These are phyloP conservation scores for Lasiosphaeria hispida DNA, from an alignment of 495 filamentous ascomycete species.

Conservation along the genomic window DNA sequence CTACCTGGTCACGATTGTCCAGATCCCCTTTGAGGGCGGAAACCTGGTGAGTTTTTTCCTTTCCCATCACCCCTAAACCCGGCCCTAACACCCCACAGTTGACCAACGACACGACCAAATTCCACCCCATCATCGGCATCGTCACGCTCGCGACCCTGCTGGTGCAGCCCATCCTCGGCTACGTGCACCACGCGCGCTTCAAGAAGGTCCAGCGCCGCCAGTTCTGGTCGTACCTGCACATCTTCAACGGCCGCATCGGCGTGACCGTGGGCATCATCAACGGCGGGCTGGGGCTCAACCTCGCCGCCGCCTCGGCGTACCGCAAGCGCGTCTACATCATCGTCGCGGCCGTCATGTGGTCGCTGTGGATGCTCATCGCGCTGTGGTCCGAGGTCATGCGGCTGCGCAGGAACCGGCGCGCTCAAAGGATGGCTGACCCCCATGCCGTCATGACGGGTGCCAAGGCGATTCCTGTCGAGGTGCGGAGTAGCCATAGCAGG, in stretches of 20 bases:
- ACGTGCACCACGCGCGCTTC: slow-evolving; percentile 59
- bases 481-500: too few species aligned
- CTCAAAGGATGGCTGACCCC: too few species aligned
- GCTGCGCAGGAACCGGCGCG: slow-evolving; percentile 3
- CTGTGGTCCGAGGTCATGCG: slow-evolving; percentile 20
- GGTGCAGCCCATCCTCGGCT: slow-evolving; percentile 61
- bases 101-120: slow-evolving; percentile 24
- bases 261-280: slow-evolving; percentile 66
- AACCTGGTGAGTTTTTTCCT: slow-evolving; percentile 21
- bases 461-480: too few species aligned
- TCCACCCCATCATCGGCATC: slow-evolving; percentile 58
- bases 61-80: background rate
- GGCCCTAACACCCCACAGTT: slow-evolving; percentile 13
- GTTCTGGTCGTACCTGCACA: slow-evolving; percentile 54
- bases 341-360: slow-evolving; percentile 34
- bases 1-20: slow-evolving; percentile 37
- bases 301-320: slow-evolving; percentile 34
- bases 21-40: slow-evolving; percentile 16
- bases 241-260: slow-evolving; percentile 59
- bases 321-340: slow-evolving; percentile 34
- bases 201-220: slow-evolving; percentile 45
- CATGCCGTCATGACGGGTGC: too few species aligned
- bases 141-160: slow-evolving; percentile 52
- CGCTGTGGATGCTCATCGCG: slow-evolving; percentile 31
- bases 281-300: slow-evolving; percentile 59